Percentiles rank a stretch among this genome's conserved stretches.
phyloP scores from a whole-genome alignment of 2,329 filamentous ascomycete species.

The Sclerotinia subarctica region DNA sequence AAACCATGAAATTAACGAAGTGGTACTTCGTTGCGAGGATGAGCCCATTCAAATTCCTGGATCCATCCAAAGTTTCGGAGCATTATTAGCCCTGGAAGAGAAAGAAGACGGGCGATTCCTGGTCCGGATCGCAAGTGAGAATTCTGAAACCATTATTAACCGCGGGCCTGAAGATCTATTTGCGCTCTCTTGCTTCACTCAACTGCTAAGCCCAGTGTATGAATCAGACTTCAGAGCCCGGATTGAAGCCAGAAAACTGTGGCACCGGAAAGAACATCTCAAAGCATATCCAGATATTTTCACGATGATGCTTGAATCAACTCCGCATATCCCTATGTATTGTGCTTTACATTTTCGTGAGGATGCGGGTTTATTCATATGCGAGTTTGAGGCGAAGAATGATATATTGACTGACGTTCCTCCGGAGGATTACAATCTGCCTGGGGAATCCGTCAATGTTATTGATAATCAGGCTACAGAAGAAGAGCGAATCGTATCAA shows the following conservation, averaged over 20 bases:
- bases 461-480: slow-evolving; percentile 67
- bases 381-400: slow-evolving; percentile 85
- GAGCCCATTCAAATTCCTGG: slow-evolving; percentile 74
- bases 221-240: slow-evolving; percentile 13
- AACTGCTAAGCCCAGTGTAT: slow-evolving; percentile 81
- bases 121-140: slow-evolving; percentile 77
- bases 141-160: slow-evolving; percentile 70
- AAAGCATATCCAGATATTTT: slow-evolving; percentile 78
- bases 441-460: slow-evolving; percentile 68
- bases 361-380: slow-evolving; percentile 71
- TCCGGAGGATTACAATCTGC: slow-evolving; percentile 56
- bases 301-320: slow-evolving; percentile 53
- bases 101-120: slow-evolving; percentile 63
- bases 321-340: neutral
- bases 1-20: neutral
- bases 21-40: slow-evolving; percentile 66
- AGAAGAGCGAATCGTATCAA: slow-evolving; percentile 73
- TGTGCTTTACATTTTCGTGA: slow-evolving; percentile 47
- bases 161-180: slow-evolving; percentile 76
- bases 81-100: slow-evolving; percentile 72
- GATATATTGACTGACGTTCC: slow-evolving; percentile 66
- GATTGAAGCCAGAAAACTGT: slow-evolving; percentile 6
- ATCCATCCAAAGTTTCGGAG: slow-evolving; percentile 68
- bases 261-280: slow-evolving; percentile 54
- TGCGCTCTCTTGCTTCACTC: slow-evolving; percentile 69